Evolutionary conservation across 2,329 filamentous ascomycete species (phyloP), one percentile per base, ranked within the genome.

Genomic region (Aspergillus tamarii): DNA sequence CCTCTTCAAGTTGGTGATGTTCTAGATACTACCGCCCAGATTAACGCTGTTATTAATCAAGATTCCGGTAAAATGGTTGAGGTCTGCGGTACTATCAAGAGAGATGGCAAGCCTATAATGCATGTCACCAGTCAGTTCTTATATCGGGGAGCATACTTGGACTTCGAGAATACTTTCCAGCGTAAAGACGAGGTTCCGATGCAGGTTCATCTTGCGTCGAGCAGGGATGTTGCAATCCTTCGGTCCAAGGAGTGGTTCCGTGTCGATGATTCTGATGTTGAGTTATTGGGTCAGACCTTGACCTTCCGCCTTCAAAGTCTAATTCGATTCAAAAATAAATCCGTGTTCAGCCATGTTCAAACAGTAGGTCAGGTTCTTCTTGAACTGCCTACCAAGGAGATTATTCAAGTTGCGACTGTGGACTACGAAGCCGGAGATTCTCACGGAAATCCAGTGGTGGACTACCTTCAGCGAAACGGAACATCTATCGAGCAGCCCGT

Each of bases 61-160:
- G 93, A 97, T 16, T 93, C 95, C 64, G 95, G 95, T 55, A 99
- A 99, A 85, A 97, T 99, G 94, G 96, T 99, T 21, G 96, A 99
- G 81, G 94, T 99, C n/a, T 97, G 94, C 74, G 95, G 95, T 66
- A 99, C 95, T 7, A 97, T 99, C 73, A 90, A 87, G 60, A 91
- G 95, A 50, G 88, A 94, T 60, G 91, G 91, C 30, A 80, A 91
- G 77, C 85, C 93, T 7, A 93, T 99, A 67, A 99, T 99, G 95
- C 93, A 99, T 77, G 95, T 99, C 32, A 98, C 94, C 14, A 97
- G 93, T 66, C 95, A 99, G 79, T 99, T 99, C 86, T 80, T 99
- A 73, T 99, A 99, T 85, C 91, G 96, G 57, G 95, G 95, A 62
- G 85, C 86, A 34, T 99, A 99, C 82, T 91, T 87, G 61, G 96